Base-by-base conservation (phyloP, 257 asterid genomes). In the Fraxinus quadrangulata region DNA sequence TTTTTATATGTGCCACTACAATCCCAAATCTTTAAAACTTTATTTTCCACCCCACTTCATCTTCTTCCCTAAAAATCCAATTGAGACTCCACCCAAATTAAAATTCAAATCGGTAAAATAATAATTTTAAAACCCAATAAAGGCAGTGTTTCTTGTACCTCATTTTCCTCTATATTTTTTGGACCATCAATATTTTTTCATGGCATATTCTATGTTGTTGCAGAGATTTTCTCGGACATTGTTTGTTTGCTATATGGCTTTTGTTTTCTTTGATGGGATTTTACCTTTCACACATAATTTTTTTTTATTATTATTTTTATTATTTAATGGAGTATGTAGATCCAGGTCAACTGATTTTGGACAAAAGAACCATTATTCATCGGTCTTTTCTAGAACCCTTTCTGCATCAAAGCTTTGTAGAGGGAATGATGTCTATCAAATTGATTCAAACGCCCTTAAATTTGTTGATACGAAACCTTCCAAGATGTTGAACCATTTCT, bases 331-430 rank as follows among this genome's bases (percentile, higher is more conserved):
- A 54, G 26, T 82, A 78, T 83, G 61, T 78, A 92, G 98, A 88
- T 87, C 91, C 75, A 90, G 85, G 65, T 79, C 86, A 81, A 51
- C 68, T 61, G 88, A 85, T 89, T 73, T 81, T 68, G 91, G 87
- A 47, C 84, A 81, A 1, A 91, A 86, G 75, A 84, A 70, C 37
- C 85, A 83, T 71, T 75, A 61, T 74, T 71, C 87, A 39, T 85
- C 89, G 2, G 65, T 87, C n/a, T 81, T 31, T 31, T 31, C 5
- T 3, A 31, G 34, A 31, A 31, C 34, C 34, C 34, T 3, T 31
- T 31, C 34, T 3, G 34, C 34, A 3, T 31, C 5, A 31, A 31
- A 31, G 5, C 34, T 31, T 3, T 31, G 34, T 31, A 31, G 34
- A 3, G 5, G 4, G 34, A 31, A 31, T 31, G 5, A 31, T 31